These are phyloP conservation scores for Scheffersomyces lignosus DNA, from an alignment of 805 yeast species.

Conservation along the genomic window DNA sequence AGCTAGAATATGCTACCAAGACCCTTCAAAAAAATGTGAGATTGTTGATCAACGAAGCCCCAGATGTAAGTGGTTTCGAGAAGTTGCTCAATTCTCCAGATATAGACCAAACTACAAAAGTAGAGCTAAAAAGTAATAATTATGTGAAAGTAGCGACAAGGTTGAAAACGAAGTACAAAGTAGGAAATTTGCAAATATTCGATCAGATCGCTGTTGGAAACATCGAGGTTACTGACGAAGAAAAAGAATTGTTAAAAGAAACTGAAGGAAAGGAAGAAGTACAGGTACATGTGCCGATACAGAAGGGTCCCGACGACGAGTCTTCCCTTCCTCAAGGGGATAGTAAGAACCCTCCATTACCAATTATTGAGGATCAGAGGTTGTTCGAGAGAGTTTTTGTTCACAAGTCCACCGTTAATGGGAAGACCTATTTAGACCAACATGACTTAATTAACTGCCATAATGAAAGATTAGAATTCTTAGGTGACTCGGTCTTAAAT, in stretches of 20 bases:
- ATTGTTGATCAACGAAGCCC: slow-evolving; percentile 45
- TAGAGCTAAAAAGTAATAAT: slow-evolving; percentile 52
- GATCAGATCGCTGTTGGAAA: slow-evolving; percentile 53
- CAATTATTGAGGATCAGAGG: slow-evolving; percentile 58
- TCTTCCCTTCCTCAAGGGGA: slow-evolving; percentile 1
- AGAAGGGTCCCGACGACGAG: neutral
- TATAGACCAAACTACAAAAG: slow-evolving; percentile 43
- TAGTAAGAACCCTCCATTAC: slow-evolving; percentile 56
- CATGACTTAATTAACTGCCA: slow-evolving; percentile 61
- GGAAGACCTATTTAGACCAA: slow-evolving; percentile 54
- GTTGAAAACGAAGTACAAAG: slow-evolving; percentile 53
- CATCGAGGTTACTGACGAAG: slow-evolving; percentile 17
- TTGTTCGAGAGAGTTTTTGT: slow-evolving; percentile 72
- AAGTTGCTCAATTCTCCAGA: slow-evolving; percentile 27
- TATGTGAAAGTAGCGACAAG: slow-evolving; percentile 60
- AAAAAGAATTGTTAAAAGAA: slow-evolving; percentile 6
- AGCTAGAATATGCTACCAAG: slow-evolving; percentile 40
- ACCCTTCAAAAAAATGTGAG: slow-evolving; percentile 18
- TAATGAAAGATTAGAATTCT: slow-evolving; percentile 85
- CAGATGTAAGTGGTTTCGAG: slow-evolving; percentile 46
- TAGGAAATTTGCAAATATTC: slow-evolving; percentile 51
- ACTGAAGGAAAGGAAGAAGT: slow-evolving; percentile 1
- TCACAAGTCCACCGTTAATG: slow-evolving; percentile 72
- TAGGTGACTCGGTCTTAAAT: slow-evolving; percentile 86
- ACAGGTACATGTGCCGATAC: slow-evolving; percentile 1